Base-by-base conservation (phyloP, 345 rosid genomes). In the Salix suchowensis region DNA sequence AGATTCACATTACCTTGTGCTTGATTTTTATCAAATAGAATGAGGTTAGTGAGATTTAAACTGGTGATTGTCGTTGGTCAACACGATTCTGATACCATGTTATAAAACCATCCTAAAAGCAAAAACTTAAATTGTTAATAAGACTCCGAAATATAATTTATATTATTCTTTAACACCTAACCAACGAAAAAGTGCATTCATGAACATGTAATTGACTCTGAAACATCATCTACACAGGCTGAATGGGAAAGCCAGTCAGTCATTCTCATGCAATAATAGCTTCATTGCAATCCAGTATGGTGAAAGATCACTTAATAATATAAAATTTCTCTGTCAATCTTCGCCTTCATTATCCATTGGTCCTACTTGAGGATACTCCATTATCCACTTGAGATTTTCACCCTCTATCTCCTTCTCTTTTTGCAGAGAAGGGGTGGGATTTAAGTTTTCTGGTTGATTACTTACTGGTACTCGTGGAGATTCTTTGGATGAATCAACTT, bases 301-400 rank as follows among this genome's bases (percentile, higher is more conserved):
- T 66, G 72, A 72, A 66, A 67, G 60, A 72, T 78, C 76, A 34
- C 80, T n/a, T 77, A 54, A 52, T 70, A 32, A 70, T 71, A 9
- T 65, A 18, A 24, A 19, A 72, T 50, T 65, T 19, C 26, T 70
- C 72, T 77, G 18, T 77, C 80, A 71, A 52, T 77, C 48, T 4
- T 26, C 24, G 36, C 44, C 11, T 71, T 65, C 46, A 28, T 48
- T 70, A 48, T 69, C 74, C 21, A 36, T 18, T 71, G 55, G 55
- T 50, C 75, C 80, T 77, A 77, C 76, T 14, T 42, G 11, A 28
- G 44, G 72, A 19, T 37, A 4, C 39, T 54, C 39, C 24, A 18
- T 37, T 68, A 76, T 60, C 50, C 70, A 65, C 48, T 52, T 55
- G 39, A 19, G 78, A 68, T 76, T 42, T 64, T 4, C 69, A 0